Conservation (phyloP, 2,329 filamentous ascomycete genomes). For the Dactylellina leptospora region DNA sequence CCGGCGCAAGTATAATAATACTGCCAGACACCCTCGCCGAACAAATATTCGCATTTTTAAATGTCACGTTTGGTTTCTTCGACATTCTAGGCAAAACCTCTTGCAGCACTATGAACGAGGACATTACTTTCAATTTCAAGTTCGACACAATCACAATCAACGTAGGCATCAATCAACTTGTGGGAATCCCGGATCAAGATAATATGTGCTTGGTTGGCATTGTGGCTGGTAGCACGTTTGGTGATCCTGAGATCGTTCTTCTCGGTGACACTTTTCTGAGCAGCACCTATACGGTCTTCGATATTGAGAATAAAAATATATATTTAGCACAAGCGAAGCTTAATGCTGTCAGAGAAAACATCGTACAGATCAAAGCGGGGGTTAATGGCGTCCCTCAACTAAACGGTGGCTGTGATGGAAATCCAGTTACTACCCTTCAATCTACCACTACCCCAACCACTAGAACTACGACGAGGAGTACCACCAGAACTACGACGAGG, state of each 20-base stretch:
- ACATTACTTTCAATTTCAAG: conserved; percentile 19
- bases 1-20: conserved; percentile 21
- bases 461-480: conserved; percentile 3
- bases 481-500: conserved; percentile 12
- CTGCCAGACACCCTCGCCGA: conserved; percentile 12
- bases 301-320: conserved; percentile 65
- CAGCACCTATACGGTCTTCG: conserved; percentile 69
- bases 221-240: conserved; percentile 58
- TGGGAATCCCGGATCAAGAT: conserved; percentile 57
- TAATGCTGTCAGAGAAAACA: conserved; percentile 59
- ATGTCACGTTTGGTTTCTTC: neutral
- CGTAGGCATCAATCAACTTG: conserved; percentile 11
- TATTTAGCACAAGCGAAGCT: conserved; percentile 67
- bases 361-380: conserved; percentile 12
- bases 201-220: conserved; percentile 68
- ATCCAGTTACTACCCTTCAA: conserved; percentile 10
- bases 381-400: conserved; percentile 22
- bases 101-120: conserved; percentile 23
- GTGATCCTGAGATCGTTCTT: conserved; percentile 61
- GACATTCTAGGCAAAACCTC: conserved; percentile 17
- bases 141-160: conserved; percentile 29
- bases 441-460: conserved; percentile 5
- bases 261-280: conserved; percentile 70
- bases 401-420: conserved; percentile 26
- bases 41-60: conserved; percentile 9